Evolutionary conservation across 2,329 filamentous ascomycete species (phyloP), one percentile per base, ranked within the genome.

Genomic region (Talaromyces islandicus): DNA sequence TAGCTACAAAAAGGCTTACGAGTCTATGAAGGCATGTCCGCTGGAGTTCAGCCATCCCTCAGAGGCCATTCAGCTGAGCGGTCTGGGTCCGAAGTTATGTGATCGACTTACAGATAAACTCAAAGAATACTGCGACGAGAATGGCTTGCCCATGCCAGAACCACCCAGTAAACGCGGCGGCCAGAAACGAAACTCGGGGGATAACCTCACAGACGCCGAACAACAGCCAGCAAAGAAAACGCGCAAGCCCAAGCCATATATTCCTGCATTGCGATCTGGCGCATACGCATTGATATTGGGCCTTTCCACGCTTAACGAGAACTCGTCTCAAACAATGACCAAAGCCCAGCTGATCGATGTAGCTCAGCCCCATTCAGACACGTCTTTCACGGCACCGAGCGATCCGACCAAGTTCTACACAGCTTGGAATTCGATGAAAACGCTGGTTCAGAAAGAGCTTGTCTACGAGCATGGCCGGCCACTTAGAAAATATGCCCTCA

Each of bases 391-490:
- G 0, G 85, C 83, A 0, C 87, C 88, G 0, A 80, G 77, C 46
- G 87, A 90, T 58, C 79, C 88, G 0, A 86, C 81, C 11, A 88
- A 86, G 60, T 89, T 84, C 67, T 90, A 90, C 66, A 93, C 90
- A 0, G 90, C 90, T 0, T 94, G 90, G 90, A 88, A 84, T 67
- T 91, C 89, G 1, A 92, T 93, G 82, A 90, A 90, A 69, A 91
- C 88, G 0, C 75, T 94, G 32, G 66, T 87, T 5, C 80, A 85
- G 58, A 91, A 92, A 69, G 88, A 91, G 60, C 76, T 92, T 3
- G 88, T 92, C 0, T 87, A 86, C 60, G 87, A 89, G 65, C 85
- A 85, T 57, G 88, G 89, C 0, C 81, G 88, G 17, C 89, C 89
- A 0, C 73, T 85, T 19, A 83, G 85, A 62, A 85, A 82, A 64